phyloP scores from a whole-genome alignment of 495 filamentous ascomycete species.

The Daldinia concentrica region DNA sequence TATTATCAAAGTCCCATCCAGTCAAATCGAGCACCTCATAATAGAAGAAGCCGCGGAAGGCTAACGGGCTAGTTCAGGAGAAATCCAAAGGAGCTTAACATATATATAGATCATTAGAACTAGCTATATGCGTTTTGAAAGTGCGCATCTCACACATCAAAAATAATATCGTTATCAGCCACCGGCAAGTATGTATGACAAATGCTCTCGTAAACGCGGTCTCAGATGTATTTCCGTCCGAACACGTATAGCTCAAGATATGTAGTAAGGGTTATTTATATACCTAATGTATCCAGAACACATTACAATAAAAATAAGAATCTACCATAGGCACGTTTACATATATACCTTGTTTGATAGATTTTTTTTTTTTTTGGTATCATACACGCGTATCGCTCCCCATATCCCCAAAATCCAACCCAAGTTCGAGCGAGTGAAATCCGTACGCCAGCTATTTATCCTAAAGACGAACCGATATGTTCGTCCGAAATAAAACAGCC shows the following conservation, averaged over 20 bases:
- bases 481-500: slow-evolving; percentile 2
- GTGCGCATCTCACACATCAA: background rate
- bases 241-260: background rate
- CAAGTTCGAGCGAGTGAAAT: slow-evolving; percentile 11
- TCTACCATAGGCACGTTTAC: background rate
- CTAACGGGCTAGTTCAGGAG: background rate
- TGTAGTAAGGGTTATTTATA: background rate
- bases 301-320: background rate
- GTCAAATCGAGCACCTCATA: too few relatives aligned
- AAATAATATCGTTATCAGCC: too few relatives aligned
- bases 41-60: background rate
- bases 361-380: slow-evolving; percentile 27
- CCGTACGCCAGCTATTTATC: background rate
- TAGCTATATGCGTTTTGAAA: background rate
- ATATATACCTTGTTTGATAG: background rate
- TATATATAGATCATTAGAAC: background rate
- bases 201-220: background rate
- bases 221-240: background rate
- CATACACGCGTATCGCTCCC: slow-evolving; percentile 1
- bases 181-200: too few relatives aligned
- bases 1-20: too few relatives aligned
- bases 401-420: slow-evolving; percentile 1
- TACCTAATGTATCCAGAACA: background rate
- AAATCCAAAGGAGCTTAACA: too few relatives aligned
- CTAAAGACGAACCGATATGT: background rate